phyloP scores from a whole-genome alignment of 305 asterid genomes.

The Rubia peregrina region DNA sequence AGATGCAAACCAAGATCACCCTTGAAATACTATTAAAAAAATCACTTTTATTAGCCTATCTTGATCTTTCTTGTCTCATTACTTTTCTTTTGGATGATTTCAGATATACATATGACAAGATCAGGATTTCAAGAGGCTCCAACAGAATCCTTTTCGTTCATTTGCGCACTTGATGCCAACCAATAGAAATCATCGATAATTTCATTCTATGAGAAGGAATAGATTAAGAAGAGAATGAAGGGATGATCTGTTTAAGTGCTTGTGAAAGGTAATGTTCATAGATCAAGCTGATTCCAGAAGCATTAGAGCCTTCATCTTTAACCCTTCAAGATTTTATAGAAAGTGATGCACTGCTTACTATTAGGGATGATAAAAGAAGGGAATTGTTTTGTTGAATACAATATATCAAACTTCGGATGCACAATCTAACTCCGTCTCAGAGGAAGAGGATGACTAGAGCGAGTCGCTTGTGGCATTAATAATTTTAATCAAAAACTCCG shows the following conservation, averaged over 20 bases:
- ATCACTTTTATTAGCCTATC: neutral
- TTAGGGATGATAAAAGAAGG: no score
- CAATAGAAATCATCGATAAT: neutral
- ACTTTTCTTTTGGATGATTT: neutral
- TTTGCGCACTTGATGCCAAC: constrained; percentile 24
- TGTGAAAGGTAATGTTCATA: neutral
- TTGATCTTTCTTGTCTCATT: neutral
- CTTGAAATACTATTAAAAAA: constrained; percentile 58
- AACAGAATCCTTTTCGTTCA: constrained; percentile 65
- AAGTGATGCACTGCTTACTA: neutral
- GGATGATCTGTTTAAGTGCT: neutral
- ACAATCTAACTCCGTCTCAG: no score
- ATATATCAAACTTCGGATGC: no score
- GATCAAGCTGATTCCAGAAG: neutral
- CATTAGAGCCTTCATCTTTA: no score
- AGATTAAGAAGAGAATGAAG: neutral
- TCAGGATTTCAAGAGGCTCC: constrained; percentile 67
- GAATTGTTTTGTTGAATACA: no score
- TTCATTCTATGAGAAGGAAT: neutral
- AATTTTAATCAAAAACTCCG: no score
- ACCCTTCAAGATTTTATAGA: no score
- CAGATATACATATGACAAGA: constrained; percentile 78
- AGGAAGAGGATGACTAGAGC: no score
- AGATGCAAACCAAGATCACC: constrained; percentile 63
- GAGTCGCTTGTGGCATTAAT: no score